Evolutionary conservation across 495 filamentous ascomycete genomes (phyloP).

Genomic region (Trypethelium eluteriae): DNA sequence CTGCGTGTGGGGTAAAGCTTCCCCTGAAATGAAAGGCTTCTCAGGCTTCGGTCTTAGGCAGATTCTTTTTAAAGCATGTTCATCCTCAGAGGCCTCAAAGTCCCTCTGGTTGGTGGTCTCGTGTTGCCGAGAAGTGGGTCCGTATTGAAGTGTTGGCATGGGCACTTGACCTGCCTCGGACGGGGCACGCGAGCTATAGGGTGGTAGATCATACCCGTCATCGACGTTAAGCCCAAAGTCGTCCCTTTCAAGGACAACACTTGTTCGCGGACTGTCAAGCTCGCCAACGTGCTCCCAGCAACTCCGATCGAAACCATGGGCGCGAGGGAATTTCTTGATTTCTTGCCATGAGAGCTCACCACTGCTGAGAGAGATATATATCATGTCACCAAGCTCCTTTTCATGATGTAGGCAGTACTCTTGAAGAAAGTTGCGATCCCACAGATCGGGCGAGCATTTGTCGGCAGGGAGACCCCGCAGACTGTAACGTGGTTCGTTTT

Average conservation of each 20-base stretch:
- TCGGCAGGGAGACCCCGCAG: constrained; percentile 22
- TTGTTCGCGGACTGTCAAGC: constrained; percentile 16
- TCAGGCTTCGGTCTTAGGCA: not conserved
- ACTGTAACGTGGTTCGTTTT: not conserved
- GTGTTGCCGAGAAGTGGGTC: not conserved
- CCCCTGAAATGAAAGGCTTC: not conserved
- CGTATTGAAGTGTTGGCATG: not conserved
- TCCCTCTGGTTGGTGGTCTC: not conserved
- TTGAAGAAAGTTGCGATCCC: constrained; percentile 31
- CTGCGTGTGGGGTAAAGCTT: not conserved
- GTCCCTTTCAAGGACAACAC: not conserved
- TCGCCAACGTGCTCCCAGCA: constrained; percentile 29
- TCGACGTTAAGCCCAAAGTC: not conserved
- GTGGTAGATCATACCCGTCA: constrained; percentile 1
- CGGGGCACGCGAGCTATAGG: not conserved
- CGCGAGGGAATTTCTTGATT: constrained; percentile 24
- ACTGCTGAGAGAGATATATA: constrained; percentile 27
- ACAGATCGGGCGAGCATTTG: constrained; percentile 23
- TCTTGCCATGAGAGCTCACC: constrained; percentile 30
- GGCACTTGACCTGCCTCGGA: not conserved
- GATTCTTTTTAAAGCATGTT: not conserved
- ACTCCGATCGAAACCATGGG: constrained; percentile 22
- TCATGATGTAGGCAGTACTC: constrained; percentile 32
- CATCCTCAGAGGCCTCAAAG: not conserved
- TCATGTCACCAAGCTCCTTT: constrained; percentile 29